Base-by-base conservation (phyloP, 2,329 filamentous ascomycete genomes). In the Scolecobasidium constrictum region DNA sequence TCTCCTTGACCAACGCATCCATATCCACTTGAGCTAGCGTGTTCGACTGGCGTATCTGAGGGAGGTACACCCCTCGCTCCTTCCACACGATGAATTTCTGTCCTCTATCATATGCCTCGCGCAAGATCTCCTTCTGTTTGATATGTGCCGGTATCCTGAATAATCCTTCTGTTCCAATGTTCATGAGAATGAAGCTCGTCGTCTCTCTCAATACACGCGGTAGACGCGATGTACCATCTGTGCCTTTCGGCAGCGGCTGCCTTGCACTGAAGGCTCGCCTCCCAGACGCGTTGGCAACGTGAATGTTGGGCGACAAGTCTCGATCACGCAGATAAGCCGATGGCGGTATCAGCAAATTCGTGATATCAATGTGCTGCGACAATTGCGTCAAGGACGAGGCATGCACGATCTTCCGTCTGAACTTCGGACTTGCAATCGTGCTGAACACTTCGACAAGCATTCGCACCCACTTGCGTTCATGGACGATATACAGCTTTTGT, bases 341-440 rank as follows among this genome's bases (percentile, higher is more conserved):
- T 2, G 71, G 69, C 16, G 71, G 71, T 35, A 75, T 72, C 23
- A 73, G 57, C 26, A 75, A 60, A 42, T 67, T 59, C 53, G 72
- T 69, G 45, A 75, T 68, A 11, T 67, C 65, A 19, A 75, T 58
- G 38, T 73, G 62, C 35, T 67, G 54, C 11, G 69, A 69, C 37
- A 75, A 60, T 19, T 63, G 62, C 38, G 60, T 68, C 43, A 75
- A 49, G 20, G 60, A 69, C 40, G 66, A 70, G 46, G 72, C 58
- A 52, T 75, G 71, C n/a, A 72, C 60, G 35, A 75, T 71, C 60
- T 76, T 76, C 53, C 69, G 64, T 53, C 69, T 60, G 51, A 74
- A 75, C 52, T 76, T 76, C 23, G 69, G 69, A 46, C 69, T 73
- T 16, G 73, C 71, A 40, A 76, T 68, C 19, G 71, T 73, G 3